phyloP scores from a whole-genome alignment of 2,329 filamentous ascomycete species.

The Penicillium sp. region DNA sequence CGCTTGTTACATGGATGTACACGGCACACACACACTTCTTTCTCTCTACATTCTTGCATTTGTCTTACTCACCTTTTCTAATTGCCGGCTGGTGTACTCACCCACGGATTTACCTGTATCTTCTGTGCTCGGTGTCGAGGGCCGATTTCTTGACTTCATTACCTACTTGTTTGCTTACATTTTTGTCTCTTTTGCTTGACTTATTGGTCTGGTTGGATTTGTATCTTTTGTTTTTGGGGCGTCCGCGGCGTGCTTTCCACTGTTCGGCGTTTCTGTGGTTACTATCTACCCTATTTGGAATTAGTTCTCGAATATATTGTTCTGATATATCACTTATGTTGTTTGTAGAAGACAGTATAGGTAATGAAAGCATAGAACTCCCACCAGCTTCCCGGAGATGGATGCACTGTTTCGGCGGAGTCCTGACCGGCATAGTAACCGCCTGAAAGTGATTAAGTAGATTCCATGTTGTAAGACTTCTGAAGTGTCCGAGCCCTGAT shows the following conservation, averaged over 20 bases:
- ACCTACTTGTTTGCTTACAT: background rate
- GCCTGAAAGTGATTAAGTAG: no score
- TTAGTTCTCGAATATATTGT: background rate
- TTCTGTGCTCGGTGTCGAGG: background rate
- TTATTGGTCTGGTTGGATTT: background rate
- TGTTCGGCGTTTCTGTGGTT: background rate
- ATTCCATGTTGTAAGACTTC: no score
- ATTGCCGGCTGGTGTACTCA: slow-evolving; percentile 6
- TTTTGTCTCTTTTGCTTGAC: background rate
- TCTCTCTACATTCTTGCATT: background rate
- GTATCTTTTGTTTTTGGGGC: background rate
- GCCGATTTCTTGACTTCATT: background rate
- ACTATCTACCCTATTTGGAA: background rate
- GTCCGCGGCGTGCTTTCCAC: background rate
- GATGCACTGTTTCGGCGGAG: no score
- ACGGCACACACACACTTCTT: background rate
- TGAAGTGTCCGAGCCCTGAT: no score
- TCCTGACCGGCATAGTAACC: no score
- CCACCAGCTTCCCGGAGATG: no score
- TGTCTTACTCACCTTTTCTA: slow-evolving; percentile 3
- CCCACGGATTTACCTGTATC: slow-evolving; percentile 3
- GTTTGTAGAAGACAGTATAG: no score
- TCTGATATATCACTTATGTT: no score
- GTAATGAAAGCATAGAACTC: no score
- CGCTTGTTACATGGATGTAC: no score